These are phyloP conservation scores for Bondarzewia mesenterica DNA, from an alignment of 1,284 basidiomycete genomes.

Conservation along the genomic window DNA sequence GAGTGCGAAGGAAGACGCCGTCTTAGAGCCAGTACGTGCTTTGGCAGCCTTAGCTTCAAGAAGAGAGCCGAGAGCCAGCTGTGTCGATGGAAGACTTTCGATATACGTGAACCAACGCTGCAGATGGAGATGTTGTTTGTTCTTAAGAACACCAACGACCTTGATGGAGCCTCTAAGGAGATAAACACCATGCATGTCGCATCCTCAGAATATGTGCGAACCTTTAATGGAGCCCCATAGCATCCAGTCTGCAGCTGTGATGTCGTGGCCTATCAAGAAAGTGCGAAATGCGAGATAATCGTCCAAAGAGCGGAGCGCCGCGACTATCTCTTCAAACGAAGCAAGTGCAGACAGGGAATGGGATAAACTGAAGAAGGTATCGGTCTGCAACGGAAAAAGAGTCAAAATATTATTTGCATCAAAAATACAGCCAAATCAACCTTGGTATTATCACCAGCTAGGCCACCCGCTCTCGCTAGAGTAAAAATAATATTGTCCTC, in stretches of 20 bases:
- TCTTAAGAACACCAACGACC: constrained; percentile 76
- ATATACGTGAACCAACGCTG: constrained; percentile 82
- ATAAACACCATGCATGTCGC: not conserved
- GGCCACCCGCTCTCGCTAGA: too few species aligned
- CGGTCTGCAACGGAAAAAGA: too few species aligned
- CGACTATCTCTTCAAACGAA: constrained; percentile 61
- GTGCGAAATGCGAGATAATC: constrained; percentile 78
- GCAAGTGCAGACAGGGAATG: constrained; percentile 43
- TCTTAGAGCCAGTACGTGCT: constrained; percentile 55
- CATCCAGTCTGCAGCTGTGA: constrained; percentile 74
- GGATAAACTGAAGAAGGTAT: too few species aligned
- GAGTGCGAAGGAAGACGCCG: constrained; percentile 84
- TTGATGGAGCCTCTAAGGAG: constrained; percentile 43
- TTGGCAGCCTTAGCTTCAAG: constrained; percentile 69
- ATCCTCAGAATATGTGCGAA: constrained; percentile 21
- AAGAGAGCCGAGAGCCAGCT: constrained; percentile 50
- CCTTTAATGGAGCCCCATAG: constrained; percentile 85
- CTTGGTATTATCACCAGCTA: too few species aligned
- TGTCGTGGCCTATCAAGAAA: constrained; percentile 67
- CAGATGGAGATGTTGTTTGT: constrained; percentile 79
- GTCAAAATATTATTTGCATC: too few species aligned
- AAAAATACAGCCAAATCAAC: too few species aligned
- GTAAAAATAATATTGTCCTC: too few species aligned
- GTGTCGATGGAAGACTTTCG: constrained; percentile 70
- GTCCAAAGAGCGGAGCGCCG: constrained; percentile 70